Conservation (phyloP, 1,284 basidiomycete genomes). For the Ganoderma boninense region DNA sequence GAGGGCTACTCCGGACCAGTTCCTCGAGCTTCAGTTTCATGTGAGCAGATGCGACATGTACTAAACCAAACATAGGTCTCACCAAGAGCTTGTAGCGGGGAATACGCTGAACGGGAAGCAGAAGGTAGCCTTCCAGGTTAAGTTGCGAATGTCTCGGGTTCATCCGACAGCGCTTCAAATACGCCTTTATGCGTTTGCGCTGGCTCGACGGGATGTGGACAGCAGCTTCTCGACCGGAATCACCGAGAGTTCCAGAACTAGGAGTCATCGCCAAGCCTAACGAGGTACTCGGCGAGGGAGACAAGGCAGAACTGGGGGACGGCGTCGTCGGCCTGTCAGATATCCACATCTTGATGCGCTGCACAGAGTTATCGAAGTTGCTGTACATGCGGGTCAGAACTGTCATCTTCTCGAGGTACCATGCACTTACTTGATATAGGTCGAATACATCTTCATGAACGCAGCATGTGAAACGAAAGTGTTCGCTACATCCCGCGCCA, state of each 20-base stretch:
- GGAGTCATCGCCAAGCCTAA: constrained; percentile 68
- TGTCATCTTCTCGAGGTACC: constrained; percentile 13
- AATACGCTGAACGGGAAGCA: constrained; percentile 96
- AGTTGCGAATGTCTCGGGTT: constrained; percentile 95
- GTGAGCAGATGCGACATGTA: constrained; percentile 6
- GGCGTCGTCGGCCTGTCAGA: constrained; percentile 56
- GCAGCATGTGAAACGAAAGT: constrained; percentile 94
- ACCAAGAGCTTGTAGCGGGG: constrained; percentile 95
- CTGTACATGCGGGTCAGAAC: constrained; percentile 47
- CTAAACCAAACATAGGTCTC: constrained; percentile 36
- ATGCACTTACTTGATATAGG: constrained; percentile 88
- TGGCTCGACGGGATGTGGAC: constrained; percentile 71
- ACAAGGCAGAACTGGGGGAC: constrained; percentile 53
- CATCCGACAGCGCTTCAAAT: constrained; percentile 86
- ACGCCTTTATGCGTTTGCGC: constrained; percentile 86
- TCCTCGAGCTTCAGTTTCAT: constrained; percentile 74
- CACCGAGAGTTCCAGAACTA: constrained; percentile 54
- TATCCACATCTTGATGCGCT: constrained; percentile 87
- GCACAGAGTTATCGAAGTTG: constrained; percentile 92
- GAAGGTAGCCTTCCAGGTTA: constrained; percentile 93
- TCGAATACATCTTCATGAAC: constrained; percentile 97
- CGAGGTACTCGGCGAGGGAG: constrained; percentile 67
- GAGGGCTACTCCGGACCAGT: constrained; percentile 84
- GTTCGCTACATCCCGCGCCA: constrained; percentile 86
- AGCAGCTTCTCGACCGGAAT: constrained; percentile 37